Evolutionary conservation across 2,329 filamentous ascomycete species (phyloP), one percentile per base, ranked within the genome.

Genomic region (Ophiosphaerella herpotricha): DNA sequence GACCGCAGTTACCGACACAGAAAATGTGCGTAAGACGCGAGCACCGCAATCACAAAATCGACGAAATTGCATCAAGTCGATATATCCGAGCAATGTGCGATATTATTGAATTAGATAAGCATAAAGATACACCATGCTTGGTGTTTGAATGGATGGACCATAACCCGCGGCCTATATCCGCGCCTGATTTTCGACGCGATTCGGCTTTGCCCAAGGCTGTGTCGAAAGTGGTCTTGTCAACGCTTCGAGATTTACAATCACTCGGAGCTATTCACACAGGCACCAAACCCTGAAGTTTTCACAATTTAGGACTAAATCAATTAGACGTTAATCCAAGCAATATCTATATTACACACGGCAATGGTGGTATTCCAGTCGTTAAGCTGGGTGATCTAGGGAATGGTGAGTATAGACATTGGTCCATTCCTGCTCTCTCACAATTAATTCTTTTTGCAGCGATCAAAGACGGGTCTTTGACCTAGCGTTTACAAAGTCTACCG

Each of bases 91-190:
- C 40, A 4, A 26, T 61, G 31, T 42, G 41, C 24, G 60, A 64
- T 46, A 44, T 51, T n/a, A 26, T 61, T 34, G 23, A 33, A 14
- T 45, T 13, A 40, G 46, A 44, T 34, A 9, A 24, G 21, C 34
- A 43, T 32, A 18, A 48, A 5, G 43, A 54, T 34, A 51, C 53
- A 23, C 37, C 42, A 46, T 58, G 56, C 34, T 24, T 64, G 21
- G 56, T 64, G 33, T 64, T 61, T 31, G 58, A 61, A 48, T 64
- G 55, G 60, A 64, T 63, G 58, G 52, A 64, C 31, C 50, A 47
- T 23, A 53, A 54, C 48, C n/a, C n/a, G n/a, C n/a, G n/a, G n/a
- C n/a, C n/a, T n/a, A n/a, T n/a, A n/a, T n/a, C n/a, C n/a, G n/a
- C n/a, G n/a, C n/a, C n/a, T n/a, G n/a, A n/a, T n/a, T n/a, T n/a